Evolutionary conservation across 495 filamentous ascomycete species (phyloP), one percentile per base, ranked within the genome.

Genomic region (Aspergillus biplanus): DNA sequence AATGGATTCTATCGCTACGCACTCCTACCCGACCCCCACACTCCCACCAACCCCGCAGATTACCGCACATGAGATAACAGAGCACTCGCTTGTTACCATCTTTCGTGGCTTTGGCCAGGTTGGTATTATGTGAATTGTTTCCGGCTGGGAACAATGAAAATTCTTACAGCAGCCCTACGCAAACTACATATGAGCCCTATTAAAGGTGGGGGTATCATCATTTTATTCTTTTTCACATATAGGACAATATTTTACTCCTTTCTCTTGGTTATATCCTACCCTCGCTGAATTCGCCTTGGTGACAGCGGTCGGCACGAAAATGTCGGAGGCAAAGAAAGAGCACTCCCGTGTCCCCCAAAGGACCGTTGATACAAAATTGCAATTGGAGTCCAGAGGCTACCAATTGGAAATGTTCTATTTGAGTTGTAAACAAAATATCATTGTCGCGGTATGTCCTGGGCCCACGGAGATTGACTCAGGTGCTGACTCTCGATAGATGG

Each of bases 371-470:
- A 44, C 15, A 15, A 44, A 44, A 44, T 44, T 44, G 3, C 39
- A 44, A 15, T 15, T 9, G 39, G 9, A 44, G 15, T 44, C 39
- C 15, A 9, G 39, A 3, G 39, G 9, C 8, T 44, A 44, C 39
- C 39, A 44, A 44, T 44, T 44, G 39, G 39, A 44, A 44, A 44
- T 44, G 39, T 44, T 44, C 39, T 9, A 44, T 44, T 44, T 44
- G 39, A 44, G 39, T 15, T 44, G 39, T 15, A 9, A 15, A 15
- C 9, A 15, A 15, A 44, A 44, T 44, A 44, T 44, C 15, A 44
- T 44, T 44, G 39, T 44, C 39, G 39, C 39, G 39, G 39, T 44
- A 44, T 15, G 39, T 44, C 9, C 15, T 44, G 39, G 15, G 1
- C 39, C 39, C 9, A 9, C 15, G 15, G 9, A 44, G 8, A 1